A percentile compares a stretch with the other conserved stretches of the same genome.
phyloP scores from a whole-genome alignment of 75 land plant species.

The Selaginella moellendorffii region DNA sequence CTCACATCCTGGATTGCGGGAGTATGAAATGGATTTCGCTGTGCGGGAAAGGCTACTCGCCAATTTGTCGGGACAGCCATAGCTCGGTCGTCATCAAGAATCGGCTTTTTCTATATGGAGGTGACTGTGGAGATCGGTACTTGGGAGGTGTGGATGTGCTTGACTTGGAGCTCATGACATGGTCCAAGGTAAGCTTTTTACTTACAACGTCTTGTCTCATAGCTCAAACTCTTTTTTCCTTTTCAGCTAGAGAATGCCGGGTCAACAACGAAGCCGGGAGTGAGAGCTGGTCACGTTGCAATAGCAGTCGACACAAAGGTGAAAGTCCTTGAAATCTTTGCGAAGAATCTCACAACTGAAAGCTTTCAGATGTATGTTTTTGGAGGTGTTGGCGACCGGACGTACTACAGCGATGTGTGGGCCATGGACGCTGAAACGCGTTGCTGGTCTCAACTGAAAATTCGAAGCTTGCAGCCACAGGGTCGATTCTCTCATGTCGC shows the following conservation, averaged over 20 bases:
- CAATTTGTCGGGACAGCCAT: not conserved
- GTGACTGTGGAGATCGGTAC: conserved; percentile 5
- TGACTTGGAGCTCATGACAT: conserved; percentile 27
- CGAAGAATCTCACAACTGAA: not conserved
- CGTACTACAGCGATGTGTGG: conserved; percentile 62
- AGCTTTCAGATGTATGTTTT: conserved; percentile 38
- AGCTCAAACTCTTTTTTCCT: not conserved
- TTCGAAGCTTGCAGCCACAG: conserved; percentile 40
- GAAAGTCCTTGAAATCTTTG: conserved; percentile 4
- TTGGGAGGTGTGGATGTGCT: not conserved
- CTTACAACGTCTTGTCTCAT: not conserved
- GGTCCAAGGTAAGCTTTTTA: conserved; percentile 37
- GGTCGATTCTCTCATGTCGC: conserved; percentile 64
- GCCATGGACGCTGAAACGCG: conserved; percentile 28
- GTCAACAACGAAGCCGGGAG: conserved; percentile 24
- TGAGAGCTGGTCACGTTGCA: conserved; percentile 55
- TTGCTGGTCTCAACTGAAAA: conserved; percentile 41
- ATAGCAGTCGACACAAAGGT: conserved; percentile 42
- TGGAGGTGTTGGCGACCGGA: conserved; percentile 66
- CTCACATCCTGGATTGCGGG: not conserved
- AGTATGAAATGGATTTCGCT: not conserved
- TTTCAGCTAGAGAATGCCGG: not conserved
- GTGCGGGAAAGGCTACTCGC: not conserved
- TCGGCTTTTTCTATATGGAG: not conserved
- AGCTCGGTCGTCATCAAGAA: not conserved